Percentiles rank a stretch among this genome's conserved stretches.
These are phyloP conservation scores for Colletotrichum abscissum DNA, from an alignment of 2,329 filamentous ascomycete species.

Conservation along the genomic window DNA sequence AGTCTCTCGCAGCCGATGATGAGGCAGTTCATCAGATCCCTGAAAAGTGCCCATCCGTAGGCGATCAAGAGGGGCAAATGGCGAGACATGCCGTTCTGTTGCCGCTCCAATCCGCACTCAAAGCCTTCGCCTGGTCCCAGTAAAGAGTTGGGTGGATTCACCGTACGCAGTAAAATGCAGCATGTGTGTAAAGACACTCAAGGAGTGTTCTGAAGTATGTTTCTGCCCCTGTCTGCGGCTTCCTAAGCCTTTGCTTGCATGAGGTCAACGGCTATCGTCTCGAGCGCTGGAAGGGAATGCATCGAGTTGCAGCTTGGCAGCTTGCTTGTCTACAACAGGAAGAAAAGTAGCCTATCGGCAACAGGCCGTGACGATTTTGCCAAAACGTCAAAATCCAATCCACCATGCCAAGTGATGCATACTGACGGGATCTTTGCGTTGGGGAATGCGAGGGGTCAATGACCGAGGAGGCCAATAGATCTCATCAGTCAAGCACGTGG, in stretches of 20 bases:
- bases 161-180: neutral
- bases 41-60: neutral
- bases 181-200: neutral
- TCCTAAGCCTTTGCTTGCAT: neutral
- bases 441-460: neutral
- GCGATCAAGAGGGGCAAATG: neutral
- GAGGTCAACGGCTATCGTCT: neutral
- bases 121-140: neutral
- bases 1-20: neutral
- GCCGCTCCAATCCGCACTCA: slow-evolving; percentile 17
- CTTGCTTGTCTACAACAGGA: slow-evolving; percentile 20
- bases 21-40: neutral
- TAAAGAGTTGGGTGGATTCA: neutral
- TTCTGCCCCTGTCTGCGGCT: neutral
- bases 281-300: neutral
- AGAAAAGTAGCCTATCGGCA: slow-evolving; percentile 20
- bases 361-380: slow-evolving; percentile 8
- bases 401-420: slow-evolving; percentile 14
- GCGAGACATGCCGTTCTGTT: neutral
- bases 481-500: slow-evolving; percentile 24
- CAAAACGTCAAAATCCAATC: neutral
- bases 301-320: slow-evolving; percentile 17
- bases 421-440: slow-evolving; percentile 3
- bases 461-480: slow-evolving; percentile 17
- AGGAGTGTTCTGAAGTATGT: neutral